Conservation (phyloP, 2,329 filamentous ascomycete species). For the Aspergillus niger region DNA sequence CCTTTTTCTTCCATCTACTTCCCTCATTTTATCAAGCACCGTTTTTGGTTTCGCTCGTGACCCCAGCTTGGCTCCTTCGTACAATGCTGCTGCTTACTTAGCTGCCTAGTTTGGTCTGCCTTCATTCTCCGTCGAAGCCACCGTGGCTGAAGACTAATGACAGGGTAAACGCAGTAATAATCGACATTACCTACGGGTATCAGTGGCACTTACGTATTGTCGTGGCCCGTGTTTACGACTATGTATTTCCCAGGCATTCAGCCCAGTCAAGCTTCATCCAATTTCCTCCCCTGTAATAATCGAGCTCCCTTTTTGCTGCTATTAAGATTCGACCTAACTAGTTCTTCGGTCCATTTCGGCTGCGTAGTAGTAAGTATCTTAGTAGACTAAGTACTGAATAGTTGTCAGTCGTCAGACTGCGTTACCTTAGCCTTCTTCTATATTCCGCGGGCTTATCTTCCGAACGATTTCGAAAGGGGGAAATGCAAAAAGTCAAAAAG, state of each 20-base stretch:
- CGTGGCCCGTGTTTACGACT: background rate
- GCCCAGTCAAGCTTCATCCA: background rate
- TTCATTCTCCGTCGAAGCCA: slow-evolving; percentile 20
- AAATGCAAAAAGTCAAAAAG: too few relatives aligned
- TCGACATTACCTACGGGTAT: background rate
- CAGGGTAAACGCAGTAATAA: background rate
- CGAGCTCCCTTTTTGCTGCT: background rate
- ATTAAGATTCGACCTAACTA: background rate
- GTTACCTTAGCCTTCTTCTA: background rate
- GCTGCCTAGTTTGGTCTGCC: slow-evolving; percentile 14
- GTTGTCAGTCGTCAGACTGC: background rate
- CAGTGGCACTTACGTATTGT: background rate
- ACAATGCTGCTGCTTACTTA: slow-evolving; percentile 7
- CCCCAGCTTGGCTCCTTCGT: background rate
- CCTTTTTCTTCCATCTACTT: background rate
- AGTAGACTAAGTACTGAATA: too few relatives aligned
- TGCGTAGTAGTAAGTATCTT: background rate
- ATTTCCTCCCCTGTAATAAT: background rate
- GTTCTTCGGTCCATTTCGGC: background rate
- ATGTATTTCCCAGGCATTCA: slow-evolving; percentile 2
- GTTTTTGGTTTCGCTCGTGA: background rate
- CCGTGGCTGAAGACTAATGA: slow-evolving; percentile 20
- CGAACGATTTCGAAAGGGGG: background rate
- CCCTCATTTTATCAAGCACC: background rate
- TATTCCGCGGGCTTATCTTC: background rate